A percentile compares a stretch with the other conserved stretches of the same genome.
phyloP scores from a whole-genome alignment of 139 green algal genomes.

The Closterium sp. region DNA sequence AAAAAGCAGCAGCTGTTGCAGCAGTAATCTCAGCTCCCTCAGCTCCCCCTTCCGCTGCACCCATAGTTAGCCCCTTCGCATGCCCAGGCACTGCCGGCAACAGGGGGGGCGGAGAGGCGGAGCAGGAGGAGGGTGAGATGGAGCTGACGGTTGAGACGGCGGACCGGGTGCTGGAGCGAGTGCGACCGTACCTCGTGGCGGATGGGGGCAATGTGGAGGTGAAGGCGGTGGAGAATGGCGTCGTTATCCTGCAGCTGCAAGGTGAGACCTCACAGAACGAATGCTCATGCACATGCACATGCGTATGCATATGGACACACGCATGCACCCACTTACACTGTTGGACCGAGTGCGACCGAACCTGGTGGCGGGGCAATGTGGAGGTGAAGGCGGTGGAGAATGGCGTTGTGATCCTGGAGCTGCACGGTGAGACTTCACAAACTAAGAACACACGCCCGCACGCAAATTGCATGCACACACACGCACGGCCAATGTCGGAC shows the following conservation, averaged over 20 bases:
- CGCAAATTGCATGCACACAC: too few species aligned
- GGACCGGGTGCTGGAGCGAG: slow-evolving; percentile 58
- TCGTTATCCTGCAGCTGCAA: slow-evolving; percentile 72
- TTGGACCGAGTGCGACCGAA: too few species aligned
- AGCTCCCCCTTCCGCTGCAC: background rate
- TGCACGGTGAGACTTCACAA: slow-evolving; percentile 53
- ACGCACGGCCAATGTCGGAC: too few species aligned
- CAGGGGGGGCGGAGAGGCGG: background rate
- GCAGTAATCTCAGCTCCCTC: background rate
- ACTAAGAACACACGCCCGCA: too few species aligned
- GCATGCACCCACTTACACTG: background rate
- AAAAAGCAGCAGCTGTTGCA: too few species aligned
- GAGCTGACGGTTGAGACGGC: slow-evolving; percentile 37
- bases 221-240: slow-evolving; percentile 68
- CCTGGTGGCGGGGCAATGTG: too few species aligned
- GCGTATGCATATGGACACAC: too few species aligned
- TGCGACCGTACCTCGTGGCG: slow-evolving; percentile 91
- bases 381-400: slow-evolving; percentile 73
- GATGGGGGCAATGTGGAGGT: slow-evolving; percentile 93
- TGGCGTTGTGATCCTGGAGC: slow-evolving; percentile 70
- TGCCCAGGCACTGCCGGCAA: slow-evolving; percentile 48
- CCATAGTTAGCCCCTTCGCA: slow-evolving; percentile 74
- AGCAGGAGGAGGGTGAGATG: slow-evolving; percentile 15
- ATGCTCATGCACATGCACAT: too few species aligned
- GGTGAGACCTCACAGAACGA: background rate